Evolutionary conservation across 163 green algal species (phyloP), one percentile per base, ranked within the genome.

Genomic region (Scenedesmus sp.): DNA sequence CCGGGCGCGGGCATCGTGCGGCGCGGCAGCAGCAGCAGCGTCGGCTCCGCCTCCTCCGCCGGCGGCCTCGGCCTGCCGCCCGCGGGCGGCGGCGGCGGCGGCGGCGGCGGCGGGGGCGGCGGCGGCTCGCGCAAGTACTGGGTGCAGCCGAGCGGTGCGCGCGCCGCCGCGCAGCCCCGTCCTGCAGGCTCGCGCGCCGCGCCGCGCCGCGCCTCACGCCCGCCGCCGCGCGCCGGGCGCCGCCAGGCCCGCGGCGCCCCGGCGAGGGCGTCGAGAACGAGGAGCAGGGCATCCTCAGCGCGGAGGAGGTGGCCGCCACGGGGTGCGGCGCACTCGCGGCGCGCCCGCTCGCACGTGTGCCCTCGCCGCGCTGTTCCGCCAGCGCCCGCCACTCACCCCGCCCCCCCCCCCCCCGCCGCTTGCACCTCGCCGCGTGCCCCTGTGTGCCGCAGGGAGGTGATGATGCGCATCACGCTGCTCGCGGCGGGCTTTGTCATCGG

Each of bases 401-500:
- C 36, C 47, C 18, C n/a, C 70, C 42, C 71, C 70, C 57, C 22
- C n/a, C n/a, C n/a, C n/a, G n/a, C n/a, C n/a, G n/a, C n/a, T n/a
- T n/a, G n/a, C n/a, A n/a, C n/a, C n/a, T n/a, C n/a, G n/a, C n/a
- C n/a, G n/a, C n/a, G n/a, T 77, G 29, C 20, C 74, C 4, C 48
- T 20, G 36, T 81, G 18, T 14, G 39, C 26, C 83, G 63, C 62
- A 80, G 81, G 22, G 86, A 81, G 17, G 83, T 91, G 2, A 75
- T 84, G 28, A 77, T 97, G 79, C 77, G 89, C 48, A 87, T 98
- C 65, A 97, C 92, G 1, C 88, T 98, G 10, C 93, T 98, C 63
- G 94, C 94, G 1, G 93, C 94, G 22, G 94, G 94, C 44, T 98
- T 98, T 64, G 84, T 97, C 34, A 97, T 97, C 45, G 94, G 87